Conservation (phyloP, 2,329 filamentous ascomycete genomes). For the Sclerotinia nivalis region DNA sequence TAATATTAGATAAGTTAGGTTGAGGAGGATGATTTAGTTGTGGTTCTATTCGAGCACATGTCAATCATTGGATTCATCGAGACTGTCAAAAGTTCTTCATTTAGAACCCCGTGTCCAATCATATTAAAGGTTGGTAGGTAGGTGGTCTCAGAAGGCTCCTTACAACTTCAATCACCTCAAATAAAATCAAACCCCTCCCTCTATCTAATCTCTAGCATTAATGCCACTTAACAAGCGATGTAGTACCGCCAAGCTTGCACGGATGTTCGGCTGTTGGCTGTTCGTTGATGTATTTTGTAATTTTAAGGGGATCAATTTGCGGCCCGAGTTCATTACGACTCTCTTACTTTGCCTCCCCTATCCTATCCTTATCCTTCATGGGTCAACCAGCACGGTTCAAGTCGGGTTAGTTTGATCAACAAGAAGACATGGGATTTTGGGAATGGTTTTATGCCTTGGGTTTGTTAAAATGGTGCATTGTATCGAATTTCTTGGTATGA, state of each 20-base stretch:
- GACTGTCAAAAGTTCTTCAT: not conserved
- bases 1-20: not conserved
- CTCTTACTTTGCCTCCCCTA: conserved; percentile 3
- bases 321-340: conserved; percentile 17
- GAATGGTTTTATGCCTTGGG: not conserved
- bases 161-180: not conserved
- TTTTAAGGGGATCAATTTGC: conserved; percentile 10
- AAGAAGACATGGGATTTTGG: not conserved
- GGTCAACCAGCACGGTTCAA: conserved; percentile 1
- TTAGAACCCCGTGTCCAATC: not conserved
- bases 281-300: conserved; percentile 1
- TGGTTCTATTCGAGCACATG: not conserved
- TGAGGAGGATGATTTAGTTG: not conserved
- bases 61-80: not conserved
- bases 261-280: too few relatives aligned
- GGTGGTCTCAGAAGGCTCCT: not conserved
- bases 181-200: not conserved
- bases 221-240: not conserved
- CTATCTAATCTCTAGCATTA: conserved; percentile 1
- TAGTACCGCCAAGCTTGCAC: conserved; percentile 10
- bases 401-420: conserved; percentile 14
- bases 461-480: not conserved
- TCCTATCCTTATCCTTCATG: not conserved
- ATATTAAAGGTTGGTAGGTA: too few relatives aligned
- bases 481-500: conserved; percentile 2